Percentiles rank a stretch among this genome's conserved stretches.
phyloP scores from a whole-genome alignment of 1,284 basidiomycete species.

The Rhizoctonia solani region DNA sequence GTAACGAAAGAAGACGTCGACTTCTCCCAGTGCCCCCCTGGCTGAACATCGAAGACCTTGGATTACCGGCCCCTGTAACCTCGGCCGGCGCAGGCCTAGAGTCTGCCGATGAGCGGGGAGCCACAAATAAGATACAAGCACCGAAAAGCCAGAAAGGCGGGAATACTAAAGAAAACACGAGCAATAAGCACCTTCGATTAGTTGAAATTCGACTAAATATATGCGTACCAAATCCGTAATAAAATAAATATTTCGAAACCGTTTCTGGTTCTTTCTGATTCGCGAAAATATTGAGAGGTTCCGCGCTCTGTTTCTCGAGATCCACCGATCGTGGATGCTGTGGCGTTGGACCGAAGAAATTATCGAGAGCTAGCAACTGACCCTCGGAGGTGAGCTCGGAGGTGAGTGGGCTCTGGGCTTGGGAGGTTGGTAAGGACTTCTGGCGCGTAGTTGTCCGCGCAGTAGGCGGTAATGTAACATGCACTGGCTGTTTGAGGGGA shows the following conservation, averaged over 20 bases:
- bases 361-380: not conserved
- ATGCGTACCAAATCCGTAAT: conserved; percentile 36
- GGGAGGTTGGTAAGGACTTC: too few species aligned
- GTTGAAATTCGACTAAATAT: not conserved
- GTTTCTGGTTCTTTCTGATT: not conserved
- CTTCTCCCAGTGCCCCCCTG: too few species aligned
- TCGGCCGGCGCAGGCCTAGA: too few species aligned
- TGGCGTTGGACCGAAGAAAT: not conserved
- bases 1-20: not conserved
- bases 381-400: too few species aligned
- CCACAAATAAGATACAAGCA: conserved; percentile 16
- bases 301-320: not conserved
- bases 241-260: conserved; percentile 30
- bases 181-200: not conserved
- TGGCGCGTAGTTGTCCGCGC: too few species aligned
- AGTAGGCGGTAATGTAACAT: too few species aligned
- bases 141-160: conserved; percentile 34
- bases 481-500: too few species aligned
- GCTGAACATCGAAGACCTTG: too few species aligned
- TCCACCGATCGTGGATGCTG: too few species aligned
- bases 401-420: too few species aligned
- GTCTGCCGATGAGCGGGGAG: conserved; percentile 1
- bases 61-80: too few species aligned
- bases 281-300: not conserved
- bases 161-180: conserved; percentile 25